Conservation (phyloP, 2,329 filamentous ascomycete genomes). For the Exophiala lecanii-corni region DNA sequence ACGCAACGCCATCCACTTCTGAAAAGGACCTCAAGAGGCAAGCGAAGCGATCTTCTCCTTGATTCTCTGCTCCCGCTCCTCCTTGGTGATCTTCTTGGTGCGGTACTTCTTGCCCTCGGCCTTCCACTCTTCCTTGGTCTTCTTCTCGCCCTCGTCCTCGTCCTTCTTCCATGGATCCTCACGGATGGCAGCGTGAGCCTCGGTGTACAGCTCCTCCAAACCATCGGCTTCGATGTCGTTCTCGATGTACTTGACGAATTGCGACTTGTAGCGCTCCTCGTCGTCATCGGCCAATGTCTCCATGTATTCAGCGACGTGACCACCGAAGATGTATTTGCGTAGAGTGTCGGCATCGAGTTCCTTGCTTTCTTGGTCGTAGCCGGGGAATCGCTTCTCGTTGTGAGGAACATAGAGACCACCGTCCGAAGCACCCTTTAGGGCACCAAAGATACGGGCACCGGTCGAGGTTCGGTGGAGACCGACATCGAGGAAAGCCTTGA, state of each 20-base stretch:
- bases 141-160: constrained; percentile 70
- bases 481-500: constrained; percentile 99
- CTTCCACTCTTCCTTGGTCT: constrained; percentile 97
- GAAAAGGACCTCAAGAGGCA: constrained; percentile 35
- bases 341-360: constrained; percentile 96
- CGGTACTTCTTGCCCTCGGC: constrained; percentile 88
- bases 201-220: constrained; percentile 91
- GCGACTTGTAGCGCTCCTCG: constrained; percentile 98
- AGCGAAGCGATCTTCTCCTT: constrained; percentile 88
- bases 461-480: constrained; percentile 96
- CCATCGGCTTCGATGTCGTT: constrained; percentile 94
- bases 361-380: constrained; percentile 94
- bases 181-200: constrained; percentile 94
- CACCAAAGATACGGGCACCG: constrained; percentile 97
- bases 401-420: constrained; percentile 95
- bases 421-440: constrained; percentile 99
- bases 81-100: constrained; percentile 71
- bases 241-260: constrained; percentile 98
- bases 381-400: constrained; percentile 99
- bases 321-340: constrained; percentile 98
- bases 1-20: no score
- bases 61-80: constrained; percentile 75
- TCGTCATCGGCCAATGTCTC: constrained; percentile 98
- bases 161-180: constrained; percentile 97
- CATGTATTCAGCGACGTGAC: constrained; percentile 99